Evolutionary conservation across 768 basidiomycete species (phyloP).

Genomic region (Lentinula detonsa): DNA sequence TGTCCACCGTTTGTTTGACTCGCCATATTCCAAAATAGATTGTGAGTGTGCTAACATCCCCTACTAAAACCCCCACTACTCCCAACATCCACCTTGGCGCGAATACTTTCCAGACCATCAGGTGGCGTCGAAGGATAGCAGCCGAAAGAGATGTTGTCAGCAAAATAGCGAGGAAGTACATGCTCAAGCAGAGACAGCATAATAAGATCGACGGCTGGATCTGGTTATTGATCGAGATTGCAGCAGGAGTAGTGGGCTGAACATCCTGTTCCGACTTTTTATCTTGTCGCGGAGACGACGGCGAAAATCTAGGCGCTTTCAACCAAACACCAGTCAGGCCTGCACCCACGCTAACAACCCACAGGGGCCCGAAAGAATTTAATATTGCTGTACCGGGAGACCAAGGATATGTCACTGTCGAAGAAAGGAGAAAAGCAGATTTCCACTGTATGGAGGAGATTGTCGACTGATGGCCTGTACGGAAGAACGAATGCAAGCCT

Average conservation of each 20-base stretch:
- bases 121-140: conserved; percentile 71
- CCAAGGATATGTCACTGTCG: conserved; percentile 62
- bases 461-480: conserved; percentile 89
- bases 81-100: conserved; percentile 90
- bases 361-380: conserved; percentile 73
- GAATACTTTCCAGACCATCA: conserved; percentile 99
- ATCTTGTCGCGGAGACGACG: neutral
- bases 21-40: conserved; percentile 50
- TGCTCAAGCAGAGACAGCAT: conserved; percentile 59
- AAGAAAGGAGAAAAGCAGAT: conserved; percentile 77
- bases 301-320: neutral
- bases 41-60: conserved; percentile 64
- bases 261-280: conserved; percentile 17
- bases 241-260: neutral
- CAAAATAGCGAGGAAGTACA: conserved; percentile 61
- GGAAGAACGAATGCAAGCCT: conserved; percentile 71
- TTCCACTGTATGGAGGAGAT: conserved; percentile 95
- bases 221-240: neutral
- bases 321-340: conserved; percentile 75
- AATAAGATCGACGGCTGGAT: neutral
- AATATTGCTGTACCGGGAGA: conserved; percentile 68
- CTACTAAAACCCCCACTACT: conserved; percentile 55
- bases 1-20: neutral
- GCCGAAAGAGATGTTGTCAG: conserved; percentile 68
- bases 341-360: conserved; percentile 57